These are phyloP conservation scores for Immersiporthe knoxdaviesiana DNA, from an alignment of 2,329 filamentous ascomycete genomes.

Conservation along the genomic window DNA sequence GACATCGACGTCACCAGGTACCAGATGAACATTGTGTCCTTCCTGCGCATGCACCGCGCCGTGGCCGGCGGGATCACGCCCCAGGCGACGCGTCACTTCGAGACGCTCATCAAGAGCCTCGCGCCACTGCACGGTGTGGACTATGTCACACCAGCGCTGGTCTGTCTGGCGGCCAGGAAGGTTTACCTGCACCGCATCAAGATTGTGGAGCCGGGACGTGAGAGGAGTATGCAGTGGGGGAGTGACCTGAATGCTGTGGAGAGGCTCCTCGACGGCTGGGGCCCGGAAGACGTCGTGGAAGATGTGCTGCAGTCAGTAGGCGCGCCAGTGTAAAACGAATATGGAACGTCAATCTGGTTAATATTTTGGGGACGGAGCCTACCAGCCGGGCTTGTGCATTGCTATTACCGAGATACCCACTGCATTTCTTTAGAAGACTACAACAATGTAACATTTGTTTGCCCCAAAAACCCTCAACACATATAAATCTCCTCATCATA, in stretches of 20 bases:
- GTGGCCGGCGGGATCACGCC: conserved; percentile 79
- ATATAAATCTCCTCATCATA: too few species aligned
- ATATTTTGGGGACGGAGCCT: neutral
- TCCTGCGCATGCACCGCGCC: conserved; percentile 84
- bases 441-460: neutral
- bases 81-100: conserved; percentile 76
- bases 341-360: neutral
- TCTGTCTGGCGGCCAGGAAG: conserved; percentile 81
- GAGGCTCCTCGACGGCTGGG: conserved; percentile 64
- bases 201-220: conserved; percentile 69
- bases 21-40: conserved; percentile 83
- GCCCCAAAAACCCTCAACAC: neutral
- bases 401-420: conserved; percentile 3
- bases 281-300: conserved; percentile 66
- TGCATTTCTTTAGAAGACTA: neutral
- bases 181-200: conserved; percentile 84
- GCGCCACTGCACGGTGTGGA: conserved; percentile 80
- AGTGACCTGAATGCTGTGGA: conserved; percentile 74
- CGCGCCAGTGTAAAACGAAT: conserved; percentile 49
- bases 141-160: conserved; percentile 82
- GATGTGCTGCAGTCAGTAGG: conserved; percentile 63
- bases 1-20: conserved; percentile 82
- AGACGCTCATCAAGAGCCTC: conserved; percentile 69
- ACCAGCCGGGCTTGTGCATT: neutral
- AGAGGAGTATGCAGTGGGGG: conserved; percentile 92